Evolutionary conservation across 495 filamentous ascomycete genomes (phyloP).

Genomic region (Aspergillus conjunctus): DNA sequence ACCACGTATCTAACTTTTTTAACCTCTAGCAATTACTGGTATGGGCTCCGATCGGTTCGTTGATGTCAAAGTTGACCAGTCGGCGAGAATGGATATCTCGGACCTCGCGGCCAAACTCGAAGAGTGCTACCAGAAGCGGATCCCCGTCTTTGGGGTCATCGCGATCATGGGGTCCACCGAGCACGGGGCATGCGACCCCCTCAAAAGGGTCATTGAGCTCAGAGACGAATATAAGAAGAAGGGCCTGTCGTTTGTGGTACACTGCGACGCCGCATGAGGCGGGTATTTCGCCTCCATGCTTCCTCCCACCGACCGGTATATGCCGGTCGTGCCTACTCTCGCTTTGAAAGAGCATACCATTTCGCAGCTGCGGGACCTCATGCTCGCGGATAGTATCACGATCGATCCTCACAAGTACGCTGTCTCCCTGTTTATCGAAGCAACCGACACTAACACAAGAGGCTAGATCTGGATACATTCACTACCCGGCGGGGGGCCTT

Average conservation of each 20-base stretch:
- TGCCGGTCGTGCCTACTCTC: slow-evolving; percentile 29
- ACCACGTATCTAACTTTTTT: not conserved
- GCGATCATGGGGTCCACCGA: slow-evolving; percentile 35
- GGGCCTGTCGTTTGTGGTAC: slow-evolving; percentile 45
- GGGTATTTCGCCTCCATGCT: slow-evolving; percentile 52
- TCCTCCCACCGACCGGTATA: slow-evolving; percentile 15
- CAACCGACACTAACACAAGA: not conserved
- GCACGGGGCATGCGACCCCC: slow-evolving; percentile 43
- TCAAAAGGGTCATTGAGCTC: slow-evolving; percentile 37
- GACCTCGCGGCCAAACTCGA: slow-evolving; percentile 34
- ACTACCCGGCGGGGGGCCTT: slow-evolving; percentile 49
- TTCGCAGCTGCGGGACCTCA: slow-evolving; percentile 34
- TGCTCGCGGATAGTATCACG: slow-evolving; percentile 44
- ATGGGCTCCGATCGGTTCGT: slow-evolving; percentile 44
- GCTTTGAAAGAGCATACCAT: slow-evolving; percentile 35
- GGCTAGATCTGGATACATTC: slow-evolving; percentile 40
- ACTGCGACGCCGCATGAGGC: slow-evolving; percentile 52
- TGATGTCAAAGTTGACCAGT: slow-evolving; percentile 37
- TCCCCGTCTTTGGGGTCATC: slow-evolving; percentile 34
- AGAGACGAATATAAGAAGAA: slow-evolving; percentile 37
- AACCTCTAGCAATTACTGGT: slow-evolving; percentile 38
- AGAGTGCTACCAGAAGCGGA: slow-evolving; percentile 28
- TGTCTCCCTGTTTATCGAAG: not conserved
- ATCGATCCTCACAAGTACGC: slow-evolving; percentile 48
- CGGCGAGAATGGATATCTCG: slow-evolving; percentile 35